A percentile compares a stretch with the other conserved stretches of the same genome.
Conservation (phyloP, 1,284 basidiomycete genomes). For the Pisolithus thermaeus region DNA sequence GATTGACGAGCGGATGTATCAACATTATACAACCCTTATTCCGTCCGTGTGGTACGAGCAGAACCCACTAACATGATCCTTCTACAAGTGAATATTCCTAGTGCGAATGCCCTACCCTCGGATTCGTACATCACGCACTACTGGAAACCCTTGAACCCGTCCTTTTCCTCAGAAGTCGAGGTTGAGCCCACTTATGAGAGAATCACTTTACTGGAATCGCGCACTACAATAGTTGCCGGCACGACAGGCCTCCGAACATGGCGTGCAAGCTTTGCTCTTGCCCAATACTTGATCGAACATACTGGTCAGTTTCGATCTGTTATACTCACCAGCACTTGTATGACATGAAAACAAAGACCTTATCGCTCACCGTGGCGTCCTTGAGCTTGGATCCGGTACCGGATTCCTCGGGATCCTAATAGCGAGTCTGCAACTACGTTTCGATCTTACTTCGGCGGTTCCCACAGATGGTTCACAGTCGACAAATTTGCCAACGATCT, state of each 20-base stretch:
- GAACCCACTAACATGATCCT: slow-evolving; percentile 20
- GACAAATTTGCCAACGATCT: slow-evolving; percentile 29
- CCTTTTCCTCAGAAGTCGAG: neutral
- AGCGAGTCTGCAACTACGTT: slow-evolving; percentile 44
- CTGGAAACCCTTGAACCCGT: slow-evolving; percentile 34
- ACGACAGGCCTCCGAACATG: slow-evolving; percentile 76
- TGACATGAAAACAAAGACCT: slow-evolving; percentile 36
- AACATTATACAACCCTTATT: slow-evolving; percentile 47
- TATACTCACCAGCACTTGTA: slow-evolving; percentile 1
- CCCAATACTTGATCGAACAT: slow-evolving; percentile 53
- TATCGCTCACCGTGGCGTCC: slow-evolving; percentile 40
- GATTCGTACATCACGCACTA: slow-evolving; percentile 63
- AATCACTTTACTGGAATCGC: slow-evolving; percentile 64
- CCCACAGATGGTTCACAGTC: neutral
- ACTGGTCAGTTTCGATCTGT: slow-evolving; percentile 35
- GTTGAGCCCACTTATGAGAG: slow-evolving; percentile 28
- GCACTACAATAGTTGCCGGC: slow-evolving; percentile 62
- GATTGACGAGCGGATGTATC: slow-evolving; percentile 59
- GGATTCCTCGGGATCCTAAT: slow-evolving; percentile 68
- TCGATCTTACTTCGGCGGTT: slow-evolving; percentile 8
- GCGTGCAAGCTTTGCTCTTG: slow-evolving; percentile 64
- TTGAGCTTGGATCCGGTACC: slow-evolving; percentile 68
- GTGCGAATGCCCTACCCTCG: slow-evolving; percentile 35
- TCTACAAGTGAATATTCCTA: slow-evolving; percentile 3
- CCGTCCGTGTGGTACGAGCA: slow-evolving; percentile 18